Conservation (phyloP, 192 early-diverging fungal species). For the Phlyctochytrium arcticum region DNA sequence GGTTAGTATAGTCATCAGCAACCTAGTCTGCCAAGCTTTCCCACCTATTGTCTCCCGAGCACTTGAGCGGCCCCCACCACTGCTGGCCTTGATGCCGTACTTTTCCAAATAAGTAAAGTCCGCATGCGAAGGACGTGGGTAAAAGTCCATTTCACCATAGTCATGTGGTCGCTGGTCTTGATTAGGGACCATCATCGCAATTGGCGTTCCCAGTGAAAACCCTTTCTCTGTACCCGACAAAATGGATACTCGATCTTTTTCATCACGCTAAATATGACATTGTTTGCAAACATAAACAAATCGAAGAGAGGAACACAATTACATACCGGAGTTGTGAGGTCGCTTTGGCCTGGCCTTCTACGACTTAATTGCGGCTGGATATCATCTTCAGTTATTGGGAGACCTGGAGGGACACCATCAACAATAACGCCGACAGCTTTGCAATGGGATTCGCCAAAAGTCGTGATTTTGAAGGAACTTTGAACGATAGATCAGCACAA, state of each 20-base stretch:
- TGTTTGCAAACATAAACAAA: not conserved
- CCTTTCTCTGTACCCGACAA: constrained; percentile 92
- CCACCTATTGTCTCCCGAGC: constrained; percentile 93
- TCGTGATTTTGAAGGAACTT: constrained; percentile 55
- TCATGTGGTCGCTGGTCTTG: constrained; percentile 95
- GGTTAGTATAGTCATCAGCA: not conserved
- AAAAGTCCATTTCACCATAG: constrained; percentile 93
- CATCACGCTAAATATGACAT: constrained; percentile 89
- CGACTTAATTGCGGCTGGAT: constrained; percentile 89
- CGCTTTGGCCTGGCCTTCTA: constrained; percentile 93
- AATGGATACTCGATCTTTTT: constrained; percentile 91
- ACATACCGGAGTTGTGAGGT: constrained; percentile 88
- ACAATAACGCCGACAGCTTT: constrained; percentile 96
- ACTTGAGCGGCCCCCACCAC: constrained; percentile 88
- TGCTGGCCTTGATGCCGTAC: constrained; percentile 92
- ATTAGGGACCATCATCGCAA: constrained; percentile 87
- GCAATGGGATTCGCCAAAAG: constrained; percentile 98
- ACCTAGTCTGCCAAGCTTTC: not conserved
- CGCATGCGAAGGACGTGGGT: constrained; percentile 95
- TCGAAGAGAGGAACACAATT: too few relatives aligned
- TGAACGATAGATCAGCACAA: not conserved
- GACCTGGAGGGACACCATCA: constrained; percentile 94
- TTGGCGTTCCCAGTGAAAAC: constrained; percentile 90
- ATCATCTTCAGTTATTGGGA: constrained; percentile 82
- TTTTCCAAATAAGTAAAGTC: constrained; percentile 96